Conservation (phyloP, 306 rosid species). For the Prosopis cineraria region DNA sequence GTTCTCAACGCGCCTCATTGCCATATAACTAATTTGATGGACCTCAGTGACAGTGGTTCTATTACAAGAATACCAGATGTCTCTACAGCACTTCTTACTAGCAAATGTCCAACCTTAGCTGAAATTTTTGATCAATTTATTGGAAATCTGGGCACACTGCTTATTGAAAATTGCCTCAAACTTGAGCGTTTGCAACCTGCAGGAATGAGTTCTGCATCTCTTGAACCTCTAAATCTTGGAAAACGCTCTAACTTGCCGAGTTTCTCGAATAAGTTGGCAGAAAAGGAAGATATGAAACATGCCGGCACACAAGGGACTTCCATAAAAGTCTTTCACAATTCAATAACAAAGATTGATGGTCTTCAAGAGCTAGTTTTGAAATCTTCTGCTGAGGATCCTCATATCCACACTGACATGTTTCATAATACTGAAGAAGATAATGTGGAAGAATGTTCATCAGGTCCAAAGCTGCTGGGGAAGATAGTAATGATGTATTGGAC, state of each 20-base stretch:
- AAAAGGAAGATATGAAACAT: constrained; percentile 21
- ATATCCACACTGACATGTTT: constrained; percentile 18
- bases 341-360: constrained; percentile 26
- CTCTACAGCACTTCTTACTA: constrained; percentile 7
- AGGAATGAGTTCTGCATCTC: constrained; percentile 29
- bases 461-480: constrained; percentile 25
- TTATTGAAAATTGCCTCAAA: constrained; percentile 16
- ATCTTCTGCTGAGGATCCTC: constrained; percentile 33
- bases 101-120: constrained; percentile 21
- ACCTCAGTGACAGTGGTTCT: constrained; percentile 4
- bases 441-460: constrained; percentile 27
- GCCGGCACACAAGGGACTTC: constrained; percentile 36
- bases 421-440: constrained; percentile 18
- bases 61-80: constrained; percentile 32
- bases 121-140: constrained; percentile 38
- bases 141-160: constrained; percentile 37
- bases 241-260: constrained; percentile 14
- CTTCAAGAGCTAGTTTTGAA: constrained; percentile 27
- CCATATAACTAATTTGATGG: not conserved
- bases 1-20: constrained; percentile 34
- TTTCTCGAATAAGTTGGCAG: constrained; percentile 31
- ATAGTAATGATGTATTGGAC: not conserved
- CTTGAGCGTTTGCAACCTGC: constrained; percentile 10
- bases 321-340: constrained; percentile 27
- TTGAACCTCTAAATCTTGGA: constrained; percentile 16